Conservation (phyloP, 169 alveolate genomes). For the Plasmodium inui region DNA sequence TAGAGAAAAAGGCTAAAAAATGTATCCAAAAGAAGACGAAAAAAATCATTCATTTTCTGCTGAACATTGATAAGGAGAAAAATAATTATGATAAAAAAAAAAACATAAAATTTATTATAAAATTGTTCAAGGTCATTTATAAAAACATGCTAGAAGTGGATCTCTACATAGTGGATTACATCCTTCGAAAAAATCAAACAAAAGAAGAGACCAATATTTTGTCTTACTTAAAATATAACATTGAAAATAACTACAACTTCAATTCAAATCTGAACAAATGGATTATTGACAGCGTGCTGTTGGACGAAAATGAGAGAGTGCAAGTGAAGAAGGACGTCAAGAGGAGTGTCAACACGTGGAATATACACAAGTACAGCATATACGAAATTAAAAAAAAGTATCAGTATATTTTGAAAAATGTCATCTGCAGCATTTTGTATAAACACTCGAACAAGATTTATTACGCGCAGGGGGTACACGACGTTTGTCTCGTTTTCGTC, state of each 20-base stretch:
- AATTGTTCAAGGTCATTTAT: slow-evolving; percentile 51
- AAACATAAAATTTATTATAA: slow-evolving; percentile 48
- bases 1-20: slow-evolving; percentile 8
- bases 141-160: slow-evolving; percentile 54
- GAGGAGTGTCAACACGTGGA: slow-evolving; percentile 73
- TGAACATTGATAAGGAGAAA: slow-evolving; percentile 25
- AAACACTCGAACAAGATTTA: slow-evolving; percentile 65
- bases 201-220: not conserved
- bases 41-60: slow-evolving; percentile 19
- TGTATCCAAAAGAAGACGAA: slow-evolving; percentile 12
- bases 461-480: slow-evolving; percentile 75
- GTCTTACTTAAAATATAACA: slow-evolving; percentile 48
- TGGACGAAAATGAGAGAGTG: slow-evolving; percentile 55
- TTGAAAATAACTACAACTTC: slow-evolving; percentile 52
- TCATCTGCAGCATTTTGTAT: slow-evolving; percentile 69
- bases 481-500: slow-evolving; percentile 73
- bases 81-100: slow-evolving; percentile 19
- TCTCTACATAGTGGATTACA: slow-evolving; percentile 62
- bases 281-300: slow-evolving; percentile 62
- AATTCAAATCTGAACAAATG: slow-evolving; percentile 45
- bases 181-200: slow-evolving; percentile 18
- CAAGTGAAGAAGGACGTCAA: slow-evolving; percentile 72
- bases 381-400: slow-evolving; percentile 69
- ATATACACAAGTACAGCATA: slow-evolving; percentile 48
- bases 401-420: slow-evolving; percentile 71